Conservation (phyloP, 257 asterid genomes). For the Phtheirospermum japonicum region DNA sequence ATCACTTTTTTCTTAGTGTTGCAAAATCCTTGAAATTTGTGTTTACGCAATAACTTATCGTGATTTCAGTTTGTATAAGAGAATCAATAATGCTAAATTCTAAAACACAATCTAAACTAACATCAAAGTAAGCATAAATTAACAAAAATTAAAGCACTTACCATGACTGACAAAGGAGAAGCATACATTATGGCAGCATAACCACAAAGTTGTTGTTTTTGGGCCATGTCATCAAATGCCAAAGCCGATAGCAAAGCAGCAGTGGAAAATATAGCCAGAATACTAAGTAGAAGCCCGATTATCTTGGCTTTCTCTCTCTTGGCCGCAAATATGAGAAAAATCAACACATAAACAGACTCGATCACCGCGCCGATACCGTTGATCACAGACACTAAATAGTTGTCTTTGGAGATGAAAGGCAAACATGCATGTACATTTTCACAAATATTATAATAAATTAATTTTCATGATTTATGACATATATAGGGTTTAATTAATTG, state of each 20-base stretch:
- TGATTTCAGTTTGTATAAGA: too few relatives aligned
- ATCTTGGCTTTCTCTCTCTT: conserved; percentile 64
- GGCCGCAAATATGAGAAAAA: conserved; percentile 59
- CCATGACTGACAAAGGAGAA: conserved; percentile 74
- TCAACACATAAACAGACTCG: conserved; percentile 55
- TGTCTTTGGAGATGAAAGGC: conserved; percentile 67
- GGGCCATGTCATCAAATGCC: conserved; percentile 34
- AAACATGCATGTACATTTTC: conserved; percentile 20
- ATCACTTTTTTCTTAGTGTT: too few relatives aligned
- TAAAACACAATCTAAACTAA: too few relatives aligned
- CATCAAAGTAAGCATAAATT: neutral
- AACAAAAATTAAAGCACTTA: conserved; percentile 12
- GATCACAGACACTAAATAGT: conserved; percentile 49
- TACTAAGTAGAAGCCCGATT: conserved; percentile 39
- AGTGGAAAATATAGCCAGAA: conserved; percentile 48
- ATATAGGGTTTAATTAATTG: too few relatives aligned
- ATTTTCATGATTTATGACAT: neutral
- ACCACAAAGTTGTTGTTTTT: conserved; percentile 55
- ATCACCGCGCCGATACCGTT: conserved; percentile 61
- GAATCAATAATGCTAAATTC: too few relatives aligned
- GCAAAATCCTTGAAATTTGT: too few relatives aligned
- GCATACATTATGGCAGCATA: conserved; percentile 76
- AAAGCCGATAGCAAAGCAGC: conserved; percentile 52
- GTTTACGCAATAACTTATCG: too few relatives aligned
- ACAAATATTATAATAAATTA: too few relatives aligned